phyloP scores from a whole-genome alignment of 257 asterid genomes.

The Voacanga thouarsii region DNA sequence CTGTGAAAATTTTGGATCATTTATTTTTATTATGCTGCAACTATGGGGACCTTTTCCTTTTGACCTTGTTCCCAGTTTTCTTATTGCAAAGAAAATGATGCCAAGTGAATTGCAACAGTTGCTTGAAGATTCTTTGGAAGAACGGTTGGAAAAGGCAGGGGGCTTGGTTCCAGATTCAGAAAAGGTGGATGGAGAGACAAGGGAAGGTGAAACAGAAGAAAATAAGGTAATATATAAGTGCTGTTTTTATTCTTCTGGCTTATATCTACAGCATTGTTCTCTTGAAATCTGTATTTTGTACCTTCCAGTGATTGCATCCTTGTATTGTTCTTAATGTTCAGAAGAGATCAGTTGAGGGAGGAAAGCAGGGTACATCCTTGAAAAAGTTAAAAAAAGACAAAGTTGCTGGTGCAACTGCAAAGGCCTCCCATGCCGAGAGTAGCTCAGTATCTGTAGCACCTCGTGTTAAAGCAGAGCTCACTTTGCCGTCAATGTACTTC shows the following conservation, averaged over 20 bases:
- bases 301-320: background rate
- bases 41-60: background rate
- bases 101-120: constrained; percentile 49
- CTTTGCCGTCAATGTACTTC: constrained; percentile 75
- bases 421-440: constrained; percentile 74
- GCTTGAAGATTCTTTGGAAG: constrained; percentile 94
- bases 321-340: constrained; percentile 25
- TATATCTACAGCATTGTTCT: background rate
- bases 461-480: constrained; percentile 82
- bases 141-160: constrained; percentile 78
- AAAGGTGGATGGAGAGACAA: constrained; percentile 71
- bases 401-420: constrained; percentile 59
- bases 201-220: constrained; percentile 82
- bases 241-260: constrained; percentile 1
- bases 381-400: constrained; percentile 87
- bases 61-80: background rate
- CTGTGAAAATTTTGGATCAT: background rate
- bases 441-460: constrained; percentile 65
- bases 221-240: constrained; percentile 49
- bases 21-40: background rate
- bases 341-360: constrained; percentile 74
- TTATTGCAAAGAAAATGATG: constrained; percentile 11
- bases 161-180: constrained; percentile 58
- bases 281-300: background rate
- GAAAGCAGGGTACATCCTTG: constrained; percentile 65